A percentile compares a stretch with the other conserved stretches of the same genome.
phyloP scores from a whole-genome alignment of 805 yeast genomes.

The Metschnikowia sp. region DNA sequence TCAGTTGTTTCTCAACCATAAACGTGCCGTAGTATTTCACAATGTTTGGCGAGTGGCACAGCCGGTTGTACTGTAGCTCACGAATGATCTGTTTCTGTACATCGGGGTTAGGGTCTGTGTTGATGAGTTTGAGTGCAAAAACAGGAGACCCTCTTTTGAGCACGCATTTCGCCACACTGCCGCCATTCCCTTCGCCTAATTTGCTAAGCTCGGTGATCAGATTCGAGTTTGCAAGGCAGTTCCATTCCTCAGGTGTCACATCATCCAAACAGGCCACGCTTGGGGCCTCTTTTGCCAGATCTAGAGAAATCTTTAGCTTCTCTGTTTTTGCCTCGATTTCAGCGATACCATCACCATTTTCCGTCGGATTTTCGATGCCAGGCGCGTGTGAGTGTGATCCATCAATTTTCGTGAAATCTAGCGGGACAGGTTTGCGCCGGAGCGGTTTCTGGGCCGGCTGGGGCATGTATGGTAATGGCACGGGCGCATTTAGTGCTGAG shows the following conservation, averaged over 20 bases:
- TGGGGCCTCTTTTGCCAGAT: too few species aligned
- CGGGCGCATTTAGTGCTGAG: constrained; percentile 2
- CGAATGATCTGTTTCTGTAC: constrained; percentile 86
- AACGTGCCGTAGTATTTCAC: constrained; percentile 94
- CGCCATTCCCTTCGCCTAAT: constrained; percentile 94
- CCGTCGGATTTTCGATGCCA: not conserved
- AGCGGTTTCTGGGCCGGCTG: constrained; percentile 2
- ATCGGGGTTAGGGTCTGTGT: constrained; percentile 78
- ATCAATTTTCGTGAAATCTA: constrained; percentile 35
- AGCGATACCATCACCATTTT: not conserved
- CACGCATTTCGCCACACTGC: constrained; percentile 78
- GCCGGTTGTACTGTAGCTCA: constrained; percentile 83
- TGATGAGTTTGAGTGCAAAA: constrained; percentile 79
- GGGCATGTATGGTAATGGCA: constrained; percentile 14
- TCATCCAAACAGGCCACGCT: constrained; percentile 33
- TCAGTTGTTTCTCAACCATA: constrained; percentile 66
- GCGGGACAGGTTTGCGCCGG: constrained; percentile 42
- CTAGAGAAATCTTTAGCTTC: too few species aligned
- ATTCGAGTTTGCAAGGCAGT: constrained; percentile 50
- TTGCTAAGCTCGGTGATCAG: constrained; percentile 66
- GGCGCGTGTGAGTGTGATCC: constrained; percentile 23
- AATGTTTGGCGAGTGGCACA: constrained; percentile 78
- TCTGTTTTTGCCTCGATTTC: not conserved
- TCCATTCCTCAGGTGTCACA: constrained; percentile 76
- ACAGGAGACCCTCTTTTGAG: constrained; percentile 56